A percentile compares a stretch with the other conserved stretches of the same genome.
phyloP scores from a whole-genome alignment of 352 stramenopile species.

The Saprolegnia diclina region DNA sequence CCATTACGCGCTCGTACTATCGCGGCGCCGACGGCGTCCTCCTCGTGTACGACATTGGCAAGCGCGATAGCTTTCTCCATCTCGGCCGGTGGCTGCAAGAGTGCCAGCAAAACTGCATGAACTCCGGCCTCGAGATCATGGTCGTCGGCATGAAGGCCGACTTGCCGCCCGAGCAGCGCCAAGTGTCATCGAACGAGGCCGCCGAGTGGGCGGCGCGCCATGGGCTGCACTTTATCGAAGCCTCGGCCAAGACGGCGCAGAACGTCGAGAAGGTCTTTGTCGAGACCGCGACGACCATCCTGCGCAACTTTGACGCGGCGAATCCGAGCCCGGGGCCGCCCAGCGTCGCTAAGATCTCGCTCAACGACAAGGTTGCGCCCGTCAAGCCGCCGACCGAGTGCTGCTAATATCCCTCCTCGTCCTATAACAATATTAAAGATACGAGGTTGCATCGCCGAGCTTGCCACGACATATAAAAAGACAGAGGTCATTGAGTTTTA shows the following conservation, averaged over 20 bases:
- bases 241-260: slow-evolving; percentile 67
- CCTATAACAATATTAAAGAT: background rate
- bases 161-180: slow-evolving; percentile 40
- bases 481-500: slow-evolving; percentile 6
- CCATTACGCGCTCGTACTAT: slow-evolving; percentile 87
- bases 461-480: slow-evolving; percentile 14
- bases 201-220: slow-evolving; percentile 51
- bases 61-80: slow-evolving; percentile 73
- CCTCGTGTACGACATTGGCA: slow-evolving; percentile 84
- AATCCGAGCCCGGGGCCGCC: slow-evolving; percentile 33
- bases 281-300: slow-evolving; percentile 61
- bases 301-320: slow-evolving; percentile 65
- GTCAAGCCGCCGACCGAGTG: slow-evolving; percentile 13
- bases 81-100: slow-evolving; percentile 72
- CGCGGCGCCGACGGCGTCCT: slow-evolving; percentile 79
- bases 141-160: slow-evolving; percentile 85
- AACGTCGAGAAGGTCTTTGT: slow-evolving; percentile 83
- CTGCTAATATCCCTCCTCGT: background rate
- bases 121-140: slow-evolving; percentile 78
- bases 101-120: slow-evolving; percentile 81
- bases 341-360: slow-evolving; percentile 4
- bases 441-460: background rate
- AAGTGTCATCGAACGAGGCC: slow-evolving; percentile 67
- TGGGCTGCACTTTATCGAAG: slow-evolving; percentile 79
- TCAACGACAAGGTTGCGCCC: background rate